Evolutionary conservation across 106 monocot species (phyloP).

Genomic region (Apostasia ramifera): DNA sequence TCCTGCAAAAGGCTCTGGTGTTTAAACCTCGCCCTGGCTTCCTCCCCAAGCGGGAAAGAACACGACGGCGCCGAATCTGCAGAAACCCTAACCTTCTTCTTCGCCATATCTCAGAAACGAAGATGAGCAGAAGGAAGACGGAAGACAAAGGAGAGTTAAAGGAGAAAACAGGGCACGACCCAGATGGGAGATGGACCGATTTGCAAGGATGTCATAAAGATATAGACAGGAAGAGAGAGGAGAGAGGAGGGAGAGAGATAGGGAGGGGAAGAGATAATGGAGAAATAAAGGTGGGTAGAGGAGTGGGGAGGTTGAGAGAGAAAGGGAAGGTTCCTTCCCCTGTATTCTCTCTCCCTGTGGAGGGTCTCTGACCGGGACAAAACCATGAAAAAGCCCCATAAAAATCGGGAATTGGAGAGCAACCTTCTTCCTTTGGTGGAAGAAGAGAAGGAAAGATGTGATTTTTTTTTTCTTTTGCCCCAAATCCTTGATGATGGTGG

Average conservation of each 20-base stretch:
- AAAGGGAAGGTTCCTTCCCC: conserved; percentile 28
- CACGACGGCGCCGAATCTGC: neutral
- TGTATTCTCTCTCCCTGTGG: conserved; percentile 7
- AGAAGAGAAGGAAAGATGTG: neutral
- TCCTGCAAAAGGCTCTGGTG: conserved; percentile 25
- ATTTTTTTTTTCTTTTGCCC: conserved; percentile 6
- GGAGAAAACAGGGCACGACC: neutral
- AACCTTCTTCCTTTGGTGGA: neutral
- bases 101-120: neutral
- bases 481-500: conserved; percentile 11
- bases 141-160: neutral
- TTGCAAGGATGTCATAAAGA: conserved; percentile 12
- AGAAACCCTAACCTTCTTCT: neutral
- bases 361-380: conserved; percentile 24
- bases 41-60: conserved; percentile 16
- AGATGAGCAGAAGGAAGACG: neutral
- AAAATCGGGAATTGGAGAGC: neutral
- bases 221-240: conserved; percentile 7
- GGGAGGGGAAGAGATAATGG: conserved; percentile 11
- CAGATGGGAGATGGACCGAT: conserved; percentile 1
- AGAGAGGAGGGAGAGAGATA: neutral
- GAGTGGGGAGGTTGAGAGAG: conserved; percentile 13
- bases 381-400: conserved; percentile 13
- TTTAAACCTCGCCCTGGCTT: conserved; percentile 18
- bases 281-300: conserved; percentile 22